Evolutionary conservation across 2,329 filamentous ascomycete species (phyloP), one percentile per base, ranked within the genome.

Genomic region (Colletotrichum sp.): DNA sequence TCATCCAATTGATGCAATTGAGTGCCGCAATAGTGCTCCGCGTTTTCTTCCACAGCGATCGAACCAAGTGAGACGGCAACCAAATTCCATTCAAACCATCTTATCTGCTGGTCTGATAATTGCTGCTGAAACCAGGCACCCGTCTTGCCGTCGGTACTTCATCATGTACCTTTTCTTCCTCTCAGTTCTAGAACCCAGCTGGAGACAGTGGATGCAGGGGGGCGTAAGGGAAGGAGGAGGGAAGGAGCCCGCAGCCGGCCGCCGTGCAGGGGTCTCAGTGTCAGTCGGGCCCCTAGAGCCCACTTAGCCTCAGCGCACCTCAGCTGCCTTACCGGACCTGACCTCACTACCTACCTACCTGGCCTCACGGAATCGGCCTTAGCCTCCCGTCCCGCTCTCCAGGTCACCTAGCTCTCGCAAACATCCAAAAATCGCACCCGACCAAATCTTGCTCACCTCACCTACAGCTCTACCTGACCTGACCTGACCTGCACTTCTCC

Each of bases 111-210:
- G 36, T 49, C 63, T 49, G 24, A 49, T 64, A 55, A 26, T 49
- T 60, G 67, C 32, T 64, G 59, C 30, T 34, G 59, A 62, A 62
- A 36, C 59, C 59, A 62, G 59, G 32, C 59, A 32, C 44, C 36
- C 12, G 32, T 32, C 24, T 70, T 36, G 34, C n/a, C n/a, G 6
- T 55, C 28, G 24, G 66, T 74, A 76, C 75, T 28, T 44, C 21
- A 16, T n/a, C 32, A 75, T 69, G 74, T 77, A 75, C 34, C 70
- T 77, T 77, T 77, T 65, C 69, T 78, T 78, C 77, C 72, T 63
- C 55, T 26, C 30, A 76, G 62, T 78, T 77, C 77, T 77, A 78
- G 77, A 78, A 77, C 36, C 75, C 39, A 13, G 67, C 44, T 32
- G 66, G 60, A 21, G 49, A 57, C 39, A 55, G 66, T 71, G 65